A percentile compares a stretch with the other conserved stretches of the same genome.
These are phyloP conservation scores for Hypomyces perniciosus DNA, from an alignment of 2,329 filamentous ascomycete genomes.

Conservation along the genomic window DNA sequence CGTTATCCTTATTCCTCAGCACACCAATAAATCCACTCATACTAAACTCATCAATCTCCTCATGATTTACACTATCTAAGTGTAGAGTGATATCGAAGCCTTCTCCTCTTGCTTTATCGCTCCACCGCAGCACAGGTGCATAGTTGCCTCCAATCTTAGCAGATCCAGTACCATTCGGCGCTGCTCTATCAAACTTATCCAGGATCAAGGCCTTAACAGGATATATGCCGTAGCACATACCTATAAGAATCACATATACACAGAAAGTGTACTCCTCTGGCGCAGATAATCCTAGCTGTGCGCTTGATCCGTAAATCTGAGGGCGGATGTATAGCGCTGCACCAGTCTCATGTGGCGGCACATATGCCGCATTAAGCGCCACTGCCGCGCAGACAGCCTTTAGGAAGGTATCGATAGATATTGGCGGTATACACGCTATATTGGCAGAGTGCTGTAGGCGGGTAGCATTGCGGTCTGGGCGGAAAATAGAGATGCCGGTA, in stretches of 20 bases:
- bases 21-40: slow-evolving; percentile 90
- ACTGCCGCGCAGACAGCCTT: slow-evolving; percentile 75
- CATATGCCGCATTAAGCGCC: slow-evolving; percentile 78
- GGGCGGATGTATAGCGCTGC: slow-evolving; percentile 91
- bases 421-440: slow-evolving; percentile 74
- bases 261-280: slow-evolving; percentile 89
- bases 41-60: slow-evolving; percentile 90
- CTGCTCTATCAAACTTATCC: slow-evolving; percentile 87
- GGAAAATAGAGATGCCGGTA: slow-evolving; percentile 76
- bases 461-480: slow-evolving; percentile 73
- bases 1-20: slow-evolving; percentile 41
- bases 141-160: slow-evolving; percentile 98
- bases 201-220: slow-evolving; percentile 84
- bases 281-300: slow-evolving; percentile 80
- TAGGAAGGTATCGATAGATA: slow-evolving; percentile 72
- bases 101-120: slow-evolving; percentile 68
- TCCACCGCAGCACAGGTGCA: slow-evolving; percentile 82
- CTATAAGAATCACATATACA: slow-evolving; percentile 85
- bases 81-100: slow-evolving; percentile 95
- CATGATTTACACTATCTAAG: slow-evolving; percentile 76
- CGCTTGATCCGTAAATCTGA: slow-evolving; percentile 76
- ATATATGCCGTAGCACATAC: slow-evolving; percentile 88
- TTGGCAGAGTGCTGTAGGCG: slow-evolving; percentile 80
- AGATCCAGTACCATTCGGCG: slow-evolving; percentile 81
- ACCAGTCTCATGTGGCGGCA: slow-evolving; percentile 82